Evolutionary conservation across 2,329 filamentous ascomycete genomes (phyloP).

Genomic region (Diaporthe capsici): DNA sequence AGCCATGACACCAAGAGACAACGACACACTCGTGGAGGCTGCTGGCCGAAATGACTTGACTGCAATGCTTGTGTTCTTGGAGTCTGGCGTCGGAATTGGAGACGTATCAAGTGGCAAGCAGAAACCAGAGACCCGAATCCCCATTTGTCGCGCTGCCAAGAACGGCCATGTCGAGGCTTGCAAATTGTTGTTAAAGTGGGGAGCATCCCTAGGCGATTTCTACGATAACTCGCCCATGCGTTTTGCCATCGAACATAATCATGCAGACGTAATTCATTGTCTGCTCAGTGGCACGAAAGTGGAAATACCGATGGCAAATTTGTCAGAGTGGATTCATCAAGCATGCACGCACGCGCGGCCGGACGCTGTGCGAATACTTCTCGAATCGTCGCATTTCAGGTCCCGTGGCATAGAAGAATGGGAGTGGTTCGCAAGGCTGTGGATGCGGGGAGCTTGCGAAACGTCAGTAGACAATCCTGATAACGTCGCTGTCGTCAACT

Average conservation of each 20-base stretch:
- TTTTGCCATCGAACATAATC: neutral
- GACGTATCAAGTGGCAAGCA: too few relatives aligned
- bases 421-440: neutral
- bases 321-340: neutral
- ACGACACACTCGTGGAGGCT: neutral
- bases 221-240: neutral
- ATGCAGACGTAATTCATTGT: neutral
- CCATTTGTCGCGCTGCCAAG: neutral
- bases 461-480: neutral
- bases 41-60: neutral
- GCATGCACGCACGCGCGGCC: neutral
- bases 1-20: neutral
- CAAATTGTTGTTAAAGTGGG: neutral
- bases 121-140: neutral
- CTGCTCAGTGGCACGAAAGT: neutral
- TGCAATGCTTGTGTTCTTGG: neutral
- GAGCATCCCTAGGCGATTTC: neutral
- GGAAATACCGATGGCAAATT: neutral
- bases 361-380: neutral
- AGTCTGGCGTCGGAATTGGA: too few relatives aligned
- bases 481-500: neutral
- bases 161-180: conserved; percentile 2
- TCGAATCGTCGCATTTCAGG: neutral
- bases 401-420: neutral
- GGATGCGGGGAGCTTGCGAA: neutral